Evolutionary conservation across 129 eudicot species (phyloP).

Genomic region (Lactuca saligna): DNA sequence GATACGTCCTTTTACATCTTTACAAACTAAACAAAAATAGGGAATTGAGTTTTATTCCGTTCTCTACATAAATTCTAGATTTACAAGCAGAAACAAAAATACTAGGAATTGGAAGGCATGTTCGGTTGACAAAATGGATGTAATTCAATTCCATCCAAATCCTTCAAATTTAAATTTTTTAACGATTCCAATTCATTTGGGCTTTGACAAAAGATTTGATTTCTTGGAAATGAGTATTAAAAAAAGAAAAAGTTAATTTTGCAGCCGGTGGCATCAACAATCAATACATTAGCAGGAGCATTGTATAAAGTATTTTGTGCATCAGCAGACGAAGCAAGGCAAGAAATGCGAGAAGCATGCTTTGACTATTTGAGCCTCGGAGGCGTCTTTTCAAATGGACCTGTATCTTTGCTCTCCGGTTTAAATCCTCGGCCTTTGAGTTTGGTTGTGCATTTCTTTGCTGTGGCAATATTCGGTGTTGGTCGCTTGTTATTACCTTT

Average conservation of each 20-base stretch:
- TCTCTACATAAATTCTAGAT: too few relatives aligned
- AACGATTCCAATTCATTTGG: too few relatives aligned
- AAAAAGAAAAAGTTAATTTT: not conserved
- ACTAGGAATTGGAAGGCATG: too few relatives aligned
- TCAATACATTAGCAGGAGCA: conserved; percentile 87
- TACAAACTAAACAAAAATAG: too few relatives aligned
- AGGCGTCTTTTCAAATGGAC: conserved; percentile 75
- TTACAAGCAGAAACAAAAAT: too few relatives aligned
- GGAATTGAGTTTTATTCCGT: too few relatives aligned
- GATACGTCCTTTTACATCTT: too few relatives aligned
- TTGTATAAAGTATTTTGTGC: conserved; percentile 77
- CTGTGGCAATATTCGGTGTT: conserved; percentile 88
- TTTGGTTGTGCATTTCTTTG: conserved; percentile 85
- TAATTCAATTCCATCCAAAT: too few relatives aligned
- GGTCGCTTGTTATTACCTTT: conserved; percentile 76
- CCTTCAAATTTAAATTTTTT: too few relatives aligned
- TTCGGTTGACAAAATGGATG: too few relatives aligned
- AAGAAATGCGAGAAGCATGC: conserved; percentile 89
- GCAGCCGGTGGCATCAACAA: conserved; percentile 95
- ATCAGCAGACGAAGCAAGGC: conserved; percentile 79
- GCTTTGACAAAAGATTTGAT: too few relatives aligned
- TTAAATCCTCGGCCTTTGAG: conserved; percentile 80
- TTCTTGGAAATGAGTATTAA: too few relatives aligned
- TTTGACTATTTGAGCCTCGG: conserved; percentile 90
- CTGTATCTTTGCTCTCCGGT: conserved; percentile 79